These are phyloP conservation scores for Beauveria sp. DNA, from an alignment of 2,329 filamentous ascomycete species.

Conservation along the genomic window DNA sequence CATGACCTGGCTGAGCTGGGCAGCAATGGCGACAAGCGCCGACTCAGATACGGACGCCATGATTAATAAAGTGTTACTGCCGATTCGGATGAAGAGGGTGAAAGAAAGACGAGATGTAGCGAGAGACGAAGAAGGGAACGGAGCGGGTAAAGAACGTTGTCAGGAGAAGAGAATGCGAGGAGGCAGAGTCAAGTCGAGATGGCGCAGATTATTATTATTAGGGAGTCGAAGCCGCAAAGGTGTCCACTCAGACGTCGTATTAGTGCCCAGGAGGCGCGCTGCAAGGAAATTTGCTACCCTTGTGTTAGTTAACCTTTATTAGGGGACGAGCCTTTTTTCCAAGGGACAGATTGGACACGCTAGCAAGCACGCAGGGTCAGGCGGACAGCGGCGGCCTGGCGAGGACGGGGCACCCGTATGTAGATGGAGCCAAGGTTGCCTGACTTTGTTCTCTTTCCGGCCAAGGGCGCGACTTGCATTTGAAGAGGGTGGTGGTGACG, in stretches of 20 bases:
- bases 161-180: slow-evolving; percentile 9
- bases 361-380: neutral
- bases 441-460: slow-evolving; percentile 4
- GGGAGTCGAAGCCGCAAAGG: slow-evolving; percentile 6
- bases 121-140: slow-evolving; percentile 11
- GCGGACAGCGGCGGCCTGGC: neutral
- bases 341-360: neutral
- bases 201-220: slow-evolving; percentile 10
- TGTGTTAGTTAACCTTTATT: neutral
- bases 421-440: slow-evolving; percentile 11
- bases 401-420: neutral
- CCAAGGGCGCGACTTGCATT: slow-evolving; percentile 4
- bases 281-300: slow-evolving; percentile 9
- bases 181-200: neutral
- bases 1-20: slow-evolving; percentile 13
- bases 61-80: slow-evolving; percentile 4
- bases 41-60: slow-evolving; percentile 11
- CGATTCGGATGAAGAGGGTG: neutral
- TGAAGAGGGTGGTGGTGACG: neutral
- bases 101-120: slow-evolving; percentile 7
- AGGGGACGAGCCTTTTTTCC: slow-evolving; percentile 4
- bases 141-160: slow-evolving; percentile 4
- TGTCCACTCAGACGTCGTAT: slow-evolving; percentile 10
- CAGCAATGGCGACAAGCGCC: slow-evolving; percentile 11
- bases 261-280: neutral